A percentile compares a stretch with the other conserved stretches of the same genome.
Conservation (phyloP, 805 yeast genomes). For the Maudiozyma turicensis region DNA sequence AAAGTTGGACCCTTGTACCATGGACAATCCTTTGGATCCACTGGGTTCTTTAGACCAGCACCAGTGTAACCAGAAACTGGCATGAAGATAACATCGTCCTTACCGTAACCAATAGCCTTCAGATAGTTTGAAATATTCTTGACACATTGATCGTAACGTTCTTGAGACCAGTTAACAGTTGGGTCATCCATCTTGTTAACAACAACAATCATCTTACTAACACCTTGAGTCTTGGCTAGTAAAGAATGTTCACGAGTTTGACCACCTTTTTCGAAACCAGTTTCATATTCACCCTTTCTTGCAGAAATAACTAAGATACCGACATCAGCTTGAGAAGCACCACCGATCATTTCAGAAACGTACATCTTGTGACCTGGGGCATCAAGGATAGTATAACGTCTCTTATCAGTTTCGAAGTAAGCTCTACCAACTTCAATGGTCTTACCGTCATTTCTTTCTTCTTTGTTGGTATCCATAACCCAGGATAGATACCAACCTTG, state of each 20-base stretch:
- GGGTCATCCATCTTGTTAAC: constrained; percentile 99
- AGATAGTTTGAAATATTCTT: constrained; percentile 67
- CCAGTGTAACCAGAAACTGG: constrained; percentile 98
- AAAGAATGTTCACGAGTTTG: constrained; percentile 98
- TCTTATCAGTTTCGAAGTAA: constrained; percentile 92
- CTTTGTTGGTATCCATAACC: constrained; percentile 99
- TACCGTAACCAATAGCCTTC: constrained; percentile 81
- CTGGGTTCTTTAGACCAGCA: constrained; percentile 87
- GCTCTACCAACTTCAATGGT: constrained; percentile 99
- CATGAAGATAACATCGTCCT: constrained; percentile 83
- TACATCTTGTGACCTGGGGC: constrained; percentile 99
- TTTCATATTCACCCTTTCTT: constrained; percentile 98
- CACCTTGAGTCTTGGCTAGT: constrained; percentile 97
- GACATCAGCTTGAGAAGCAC: constrained; percentile 99
- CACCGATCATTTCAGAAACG: constrained; percentile 98
- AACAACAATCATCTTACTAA: constrained; percentile 83
- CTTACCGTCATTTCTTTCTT: constrained; percentile 97
- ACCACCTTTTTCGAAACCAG: constrained; percentile 98
- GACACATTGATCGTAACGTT: constrained; percentile 92
- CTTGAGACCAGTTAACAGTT: constrained; percentile 92
- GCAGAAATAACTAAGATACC: constrained; percentile 96
- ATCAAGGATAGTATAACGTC: constrained; percentile 95
- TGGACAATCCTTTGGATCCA: constrained; percentile 60
- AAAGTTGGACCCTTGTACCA: constrained; percentile 94
- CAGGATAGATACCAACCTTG: constrained; percentile 99